Evolutionary conservation across 768 basidiomycete genomes (phyloP).

Genomic region (Phaeotremella fagi): DNA sequence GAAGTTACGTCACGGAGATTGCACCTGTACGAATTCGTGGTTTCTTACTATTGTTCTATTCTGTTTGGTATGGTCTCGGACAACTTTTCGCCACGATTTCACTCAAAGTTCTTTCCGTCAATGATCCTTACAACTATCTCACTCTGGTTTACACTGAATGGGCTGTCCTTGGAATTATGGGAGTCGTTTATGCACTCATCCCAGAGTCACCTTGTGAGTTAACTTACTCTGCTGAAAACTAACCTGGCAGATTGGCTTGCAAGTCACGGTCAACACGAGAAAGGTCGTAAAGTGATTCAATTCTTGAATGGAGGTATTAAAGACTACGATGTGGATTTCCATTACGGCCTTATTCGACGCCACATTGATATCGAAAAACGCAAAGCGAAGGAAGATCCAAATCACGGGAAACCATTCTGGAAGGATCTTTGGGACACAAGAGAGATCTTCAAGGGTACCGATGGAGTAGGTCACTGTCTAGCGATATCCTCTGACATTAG

Average conservation of each 20-base stretch:
- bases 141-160: slow-evolving; percentile 33
- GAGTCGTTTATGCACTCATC: slow-evolving; percentile 9
- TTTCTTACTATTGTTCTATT: slow-evolving; percentile 22
- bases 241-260: no score
- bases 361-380: slow-evolving; percentile 14
- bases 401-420: slow-evolving; percentile 13
- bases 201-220: slow-evolving; percentile 28
- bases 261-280: slow-evolving; percentile 8
- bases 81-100: slow-evolving; percentile 24
- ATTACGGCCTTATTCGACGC: slow-evolving; percentile 8
- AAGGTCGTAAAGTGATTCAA: background rate
- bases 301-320: slow-evolving; percentile 1
- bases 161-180: slow-evolving; percentile 22
- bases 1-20: slow-evolving; percentile 28
- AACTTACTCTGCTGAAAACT: background rate
- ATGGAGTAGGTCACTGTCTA: slow-evolving; percentile 31
- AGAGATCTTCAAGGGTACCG: slow-evolving; percentile 28
- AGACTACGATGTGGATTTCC: slow-evolving; percentile 10
- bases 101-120: slow-evolving; percentile 22
- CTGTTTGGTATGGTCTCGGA: slow-evolving; percentile 30
- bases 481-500: no score
- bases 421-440: slow-evolving; percentile 17
- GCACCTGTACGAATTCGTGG: slow-evolving; percentile 31
- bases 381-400: slow-evolving; percentile 4
- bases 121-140: slow-evolving; percentile 21